Percentiles rank a stretch among this genome's conserved stretches.
Conservation (phyloP, 108 stramenopile species). For the Discostella stelligeroides region DNA sequence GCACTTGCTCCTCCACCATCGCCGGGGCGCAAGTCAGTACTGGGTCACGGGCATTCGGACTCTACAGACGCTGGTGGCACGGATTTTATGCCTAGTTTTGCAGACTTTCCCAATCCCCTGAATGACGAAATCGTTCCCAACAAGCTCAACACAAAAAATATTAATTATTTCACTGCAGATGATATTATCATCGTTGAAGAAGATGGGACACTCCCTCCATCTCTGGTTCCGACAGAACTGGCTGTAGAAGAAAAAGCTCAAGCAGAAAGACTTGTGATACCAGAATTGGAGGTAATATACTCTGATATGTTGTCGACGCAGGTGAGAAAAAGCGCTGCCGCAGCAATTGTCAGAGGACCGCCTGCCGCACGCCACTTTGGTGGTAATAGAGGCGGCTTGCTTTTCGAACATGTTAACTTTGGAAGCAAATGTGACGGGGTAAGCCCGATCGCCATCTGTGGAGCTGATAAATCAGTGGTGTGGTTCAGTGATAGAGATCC, state of each 20-base stretch:
- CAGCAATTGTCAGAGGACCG: slow-evolving; percentile 84
- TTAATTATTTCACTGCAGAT: not conserved
- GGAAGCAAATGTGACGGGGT: slow-evolving; percentile 60
- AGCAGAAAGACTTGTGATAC: slow-evolving; percentile 28
- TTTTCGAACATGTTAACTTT: slow-evolving; percentile 19
- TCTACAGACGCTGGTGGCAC: not conserved
- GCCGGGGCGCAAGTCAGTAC: slow-evolving; percentile 15
- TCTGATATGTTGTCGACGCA: slow-evolving; percentile 68
- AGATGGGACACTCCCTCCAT: not conserved
- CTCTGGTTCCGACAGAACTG: not conserved
- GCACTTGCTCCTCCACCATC: slow-evolving; percentile 28
- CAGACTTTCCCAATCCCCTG: slow-evolving; percentile 10
- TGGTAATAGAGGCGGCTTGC: slow-evolving; percentile 83
- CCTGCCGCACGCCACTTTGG: slow-evolving; percentile 90
- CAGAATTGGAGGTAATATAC: slow-evolving; percentile 52
- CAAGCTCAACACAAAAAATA: not conserved
- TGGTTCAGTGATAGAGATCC: slow-evolving; percentile 74
- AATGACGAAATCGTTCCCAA: too few species aligned
- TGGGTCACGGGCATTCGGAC: slow-evolving; percentile 2
- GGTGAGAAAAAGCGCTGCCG: slow-evolving; percentile 77
- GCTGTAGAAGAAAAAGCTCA: slow-evolving; percentile 10
- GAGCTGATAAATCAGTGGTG: slow-evolving; percentile 88
- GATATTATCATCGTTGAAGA: not conserved
- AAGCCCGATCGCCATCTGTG: slow-evolving; percentile 83
- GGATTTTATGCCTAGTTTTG: slow-evolving; percentile 21